Base-by-base conservation (phyloP, 352 stramenopile genomes). In the Globisporangium perplexum region DNA sequence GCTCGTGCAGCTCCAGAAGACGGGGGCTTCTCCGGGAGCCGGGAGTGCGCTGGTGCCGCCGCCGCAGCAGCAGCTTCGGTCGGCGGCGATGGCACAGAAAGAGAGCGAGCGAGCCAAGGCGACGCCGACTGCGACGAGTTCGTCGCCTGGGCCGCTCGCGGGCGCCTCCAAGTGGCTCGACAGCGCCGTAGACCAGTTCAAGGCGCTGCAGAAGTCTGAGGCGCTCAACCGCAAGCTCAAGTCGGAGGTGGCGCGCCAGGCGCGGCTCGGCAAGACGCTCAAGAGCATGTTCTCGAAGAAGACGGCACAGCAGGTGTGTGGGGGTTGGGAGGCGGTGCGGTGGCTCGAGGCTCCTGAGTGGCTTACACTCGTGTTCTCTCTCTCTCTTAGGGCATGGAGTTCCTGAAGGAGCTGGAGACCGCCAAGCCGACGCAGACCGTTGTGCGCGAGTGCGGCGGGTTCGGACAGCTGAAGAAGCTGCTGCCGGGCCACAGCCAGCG, bases 231-330 rank as follows among this genome's bases (percentile, higher is more conserved):
- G 6, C 18, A 57, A 57, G 33, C 31, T 57, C 20, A 57, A 57
- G 44, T 1, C 30, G 10, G 51, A 57, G 31, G 51, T 57, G 6
- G 36, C 46, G 28, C 51, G 51, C 31, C 51, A 57, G 30, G 44
- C 42, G 41, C 46, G 51, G 5, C 24, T 57, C 24, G 51, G 51
- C 7, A 41, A 50, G 23, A 42, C 41, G 20, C 51, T 57, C 28
- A 57, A 49, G 42, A 22, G 39, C 38, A 33, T 57, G 41, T 57
- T 57, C 17, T 43, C 28, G 30, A 57, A 57, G 42, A 57, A 57
- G 51, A 57, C 51, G 14, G 22, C 51, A 15, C 51, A 57, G 30
- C 51, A 57, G 43, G 51, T 56, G 24, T 24, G 36, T 55, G 7
- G 4, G 30, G 7, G 3, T n/a, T n/a, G n/a, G n/a, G n/a, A n/a